Evolutionary conservation across 192 early-diverging fungal species (phyloP), one percentile per base, ranked within the genome.

Genomic region (Coemansia sp.): DNA sequence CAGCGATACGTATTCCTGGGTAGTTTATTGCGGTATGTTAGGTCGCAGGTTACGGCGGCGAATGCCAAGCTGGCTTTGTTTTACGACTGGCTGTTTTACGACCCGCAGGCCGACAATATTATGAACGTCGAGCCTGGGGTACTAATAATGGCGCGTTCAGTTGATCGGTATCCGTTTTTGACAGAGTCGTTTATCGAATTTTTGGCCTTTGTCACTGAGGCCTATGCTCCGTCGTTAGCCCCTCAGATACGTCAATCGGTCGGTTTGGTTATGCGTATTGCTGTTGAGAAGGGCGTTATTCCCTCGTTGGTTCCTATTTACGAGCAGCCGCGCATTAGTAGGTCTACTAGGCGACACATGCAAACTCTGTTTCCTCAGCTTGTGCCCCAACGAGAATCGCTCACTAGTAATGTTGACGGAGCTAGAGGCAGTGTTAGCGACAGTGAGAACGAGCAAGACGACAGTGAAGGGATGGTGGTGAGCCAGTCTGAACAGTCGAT

Each of bases 41-140:
- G 89, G 72, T 88, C 87, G 43, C 81, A 81, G 60, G 86, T 88
- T 0, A 79, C 85, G 1, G 89, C 89, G 5, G 77, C 89, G n/a
- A 89, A 89, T 65, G 88, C 88, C 44, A 93, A 93, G 52, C 80
- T 91, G 20, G 91, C 93, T 12, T 66, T 94, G 46, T 90, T 92
- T 55, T 91, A 88, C 61, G 93, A 94, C 70, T 94, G 93, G 93
- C 71, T 94, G 20, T 91, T 90, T 53, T 94, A 87, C 65, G 85
- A 87, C 27, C 83, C 89, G 6, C 36, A 16, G 4, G 65, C 62
- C n/a, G 91, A 92, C 64, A 90, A 82, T 64, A 89, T 94, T 33
- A 94, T 94, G 93, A 79, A 66, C 31, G 71, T 86, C 77, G 93
- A 94, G 73, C 93, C 93, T 0, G 90, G 88, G 3, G 90, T 93